Evolutionary conservation across 2,329 filamentous ascomycete species (phyloP).

Genomic region (Nothophoma quercina): DNA sequence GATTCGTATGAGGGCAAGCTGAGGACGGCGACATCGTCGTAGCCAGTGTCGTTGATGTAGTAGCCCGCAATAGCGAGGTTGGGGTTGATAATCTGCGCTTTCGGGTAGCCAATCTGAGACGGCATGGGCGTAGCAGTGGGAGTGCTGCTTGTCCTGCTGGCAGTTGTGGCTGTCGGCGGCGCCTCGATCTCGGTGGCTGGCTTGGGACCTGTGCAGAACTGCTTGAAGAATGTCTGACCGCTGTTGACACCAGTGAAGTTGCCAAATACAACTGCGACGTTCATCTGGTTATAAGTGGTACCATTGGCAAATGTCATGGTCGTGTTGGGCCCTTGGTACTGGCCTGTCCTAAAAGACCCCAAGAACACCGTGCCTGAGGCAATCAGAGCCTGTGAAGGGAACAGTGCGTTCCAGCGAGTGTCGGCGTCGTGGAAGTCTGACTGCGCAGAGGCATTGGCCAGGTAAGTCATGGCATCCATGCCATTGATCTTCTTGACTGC

Average conservation of each 20-base stretch:
- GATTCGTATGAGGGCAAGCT: slow-evolving; percentile 52
- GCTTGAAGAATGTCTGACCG: slow-evolving; percentile 52
- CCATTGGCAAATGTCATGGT: slow-evolving; percentile 49
- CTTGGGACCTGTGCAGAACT: slow-evolving; percentile 46
- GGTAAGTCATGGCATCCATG: slow-evolving; percentile 40
- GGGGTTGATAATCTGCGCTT: slow-evolving; percentile 46
- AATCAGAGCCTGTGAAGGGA: slow-evolving; percentile 45
- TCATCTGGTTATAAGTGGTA: slow-evolving; percentile 39
- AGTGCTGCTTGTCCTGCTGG: slow-evolving; percentile 23
- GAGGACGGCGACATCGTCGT: slow-evolving; percentile 57
- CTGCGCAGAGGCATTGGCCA: slow-evolving; percentile 42
- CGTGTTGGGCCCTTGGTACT: slow-evolving; percentile 45
- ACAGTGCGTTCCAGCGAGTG: slow-evolving; percentile 51
- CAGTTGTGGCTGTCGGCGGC: slow-evolving; percentile 19
- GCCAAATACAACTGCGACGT: slow-evolving; percentile 40
- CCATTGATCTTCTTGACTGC: slow-evolving; percentile 50
- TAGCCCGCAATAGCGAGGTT: slow-evolving; percentile 55
- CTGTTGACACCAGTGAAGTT: slow-evolving; percentile 49
- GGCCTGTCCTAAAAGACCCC: slow-evolving; percentile 40
- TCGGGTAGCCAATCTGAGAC: slow-evolving; percentile 49
- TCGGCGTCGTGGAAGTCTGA: slow-evolving; percentile 51
- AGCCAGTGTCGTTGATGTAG: slow-evolving; percentile 51
- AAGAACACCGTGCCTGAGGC: slow-evolving; percentile 38
- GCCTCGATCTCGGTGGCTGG: slow-evolving; percentile 19
- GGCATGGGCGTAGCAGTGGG: slow-evolving; percentile 31